These are phyloP conservation scores for Acrodontium crateriforme DNA, from an alignment of 2,329 filamentous ascomycete species.

Conservation along the genomic window DNA sequence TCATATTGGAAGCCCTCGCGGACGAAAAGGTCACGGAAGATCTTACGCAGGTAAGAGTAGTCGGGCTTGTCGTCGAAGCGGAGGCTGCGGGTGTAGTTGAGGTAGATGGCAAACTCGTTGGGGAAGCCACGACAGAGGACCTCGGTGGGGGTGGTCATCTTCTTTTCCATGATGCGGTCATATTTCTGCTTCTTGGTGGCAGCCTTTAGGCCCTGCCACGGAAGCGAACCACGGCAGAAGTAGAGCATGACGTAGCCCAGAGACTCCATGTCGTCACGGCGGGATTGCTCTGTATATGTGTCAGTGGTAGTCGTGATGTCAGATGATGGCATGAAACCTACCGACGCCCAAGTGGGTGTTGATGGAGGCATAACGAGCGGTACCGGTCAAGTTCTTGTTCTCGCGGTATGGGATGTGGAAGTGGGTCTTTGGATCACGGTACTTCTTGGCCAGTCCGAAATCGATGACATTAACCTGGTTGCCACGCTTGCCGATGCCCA, in stretches of 20 bases:
- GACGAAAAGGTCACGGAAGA: conserved; percentile 98
- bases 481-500: conserved; percentile 97
- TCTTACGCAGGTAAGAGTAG: conserved; percentile 99
- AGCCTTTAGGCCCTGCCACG: conserved; percentile 97
- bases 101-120: conserved; percentile 98
- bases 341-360: conserved; percentile 95
- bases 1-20: conserved; percentile 99
- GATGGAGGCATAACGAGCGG: conserved; percentile 95
- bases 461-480: conserved; percentile 99
- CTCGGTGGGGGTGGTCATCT: conserved; percentile 99
- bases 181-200: conserved; percentile 99
- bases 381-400: conserved; percentile 99
- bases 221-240: conserved; percentile 97
- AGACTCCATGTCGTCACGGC: conserved; percentile 98
- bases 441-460: conserved; percentile 98
- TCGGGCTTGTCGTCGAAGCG: conserved; percentile 99
- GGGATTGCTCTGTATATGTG: conserved; percentile 64
- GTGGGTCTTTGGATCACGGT: conserved; percentile 98
- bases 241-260: conserved; percentile 99
- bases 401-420: conserved; percentile 99
- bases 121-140: conserved; percentile 98
- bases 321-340: conserved; percentile 23
- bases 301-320: conserved; percentile 2
- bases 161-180: conserved; percentile 99
- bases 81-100: conserved; percentile 97